phyloP scores from a whole-genome alignment of 2,329 filamentous ascomycete genomes.

The Catunica adiposa region DNA sequence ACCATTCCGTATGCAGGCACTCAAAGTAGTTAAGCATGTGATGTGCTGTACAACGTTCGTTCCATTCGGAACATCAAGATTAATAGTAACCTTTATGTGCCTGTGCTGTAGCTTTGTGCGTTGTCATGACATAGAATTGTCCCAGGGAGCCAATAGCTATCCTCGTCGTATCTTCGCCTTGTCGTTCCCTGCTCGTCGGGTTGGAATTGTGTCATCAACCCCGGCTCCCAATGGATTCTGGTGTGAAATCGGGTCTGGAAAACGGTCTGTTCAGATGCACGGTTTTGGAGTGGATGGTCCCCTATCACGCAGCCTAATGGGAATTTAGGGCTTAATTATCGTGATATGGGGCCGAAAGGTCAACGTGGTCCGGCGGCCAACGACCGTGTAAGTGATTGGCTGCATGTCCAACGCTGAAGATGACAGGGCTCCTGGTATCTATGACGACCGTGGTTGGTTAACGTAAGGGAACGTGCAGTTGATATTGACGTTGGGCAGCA shows the following conservation, averaged over 20 bases:
- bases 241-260: too few species aligned
- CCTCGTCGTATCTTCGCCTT: background rate
- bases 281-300: too few species aligned
- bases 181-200: background rate
- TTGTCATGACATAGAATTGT: background rate
- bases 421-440: background rate
- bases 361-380: too few species aligned
- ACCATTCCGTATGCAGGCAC: background rate
- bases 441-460: background rate
- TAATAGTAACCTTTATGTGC: background rate
- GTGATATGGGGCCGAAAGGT: too few species aligned
- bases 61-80: background rate
- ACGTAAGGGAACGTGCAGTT: too few species aligned
- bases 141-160: background rate
- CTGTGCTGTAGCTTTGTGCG: background rate
- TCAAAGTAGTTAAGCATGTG: background rate
- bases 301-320: too few species aligned
- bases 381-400: too few species aligned
- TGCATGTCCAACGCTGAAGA: too few species aligned
- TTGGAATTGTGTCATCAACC: background rate
- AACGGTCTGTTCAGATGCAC: too few species aligned
- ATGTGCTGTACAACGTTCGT: background rate
- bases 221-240: too few species aligned
- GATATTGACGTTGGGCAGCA: background rate
- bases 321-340: too few species aligned